Conservation (phyloP, 2,329 filamentous ascomycete species). For the Alternaria postmessia region DNA sequence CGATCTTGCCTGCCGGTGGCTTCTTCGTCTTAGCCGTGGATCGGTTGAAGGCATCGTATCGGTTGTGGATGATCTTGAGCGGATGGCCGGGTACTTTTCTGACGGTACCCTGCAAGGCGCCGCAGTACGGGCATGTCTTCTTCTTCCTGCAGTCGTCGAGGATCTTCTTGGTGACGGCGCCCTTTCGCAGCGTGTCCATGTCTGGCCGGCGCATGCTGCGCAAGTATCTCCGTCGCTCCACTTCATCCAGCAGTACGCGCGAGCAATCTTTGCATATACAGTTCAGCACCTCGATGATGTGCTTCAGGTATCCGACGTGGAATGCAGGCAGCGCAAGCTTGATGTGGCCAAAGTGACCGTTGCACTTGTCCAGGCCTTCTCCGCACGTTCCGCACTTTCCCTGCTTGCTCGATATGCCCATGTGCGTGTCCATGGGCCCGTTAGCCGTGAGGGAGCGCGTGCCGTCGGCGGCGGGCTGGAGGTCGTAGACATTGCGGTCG, state of each 20-base stretch:
- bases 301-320: constrained; percentile 94
- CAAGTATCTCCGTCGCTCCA: constrained; percentile 79
- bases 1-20: constrained; percentile 79
- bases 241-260: constrained; percentile 80
- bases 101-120: constrained; percentile 85
- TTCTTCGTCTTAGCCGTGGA: constrained; percentile 88
- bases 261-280: constrained; percentile 96
- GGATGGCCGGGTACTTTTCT: constrained; percentile 82
- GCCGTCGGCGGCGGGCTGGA: constrained; percentile 69
- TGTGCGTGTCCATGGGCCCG: constrained; percentile 85
- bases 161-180: constrained; percentile 86
- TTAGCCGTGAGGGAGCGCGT: constrained; percentile 75
- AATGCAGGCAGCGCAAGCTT: constrained; percentile 90
- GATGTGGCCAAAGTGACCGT: constrained; percentile 95
- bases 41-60: constrained; percentile 85
- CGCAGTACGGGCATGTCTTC: constrained; percentile 82
- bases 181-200: constrained; percentile 85
- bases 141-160: constrained; percentile 89
- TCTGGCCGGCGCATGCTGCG: constrained; percentile 80
- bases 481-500: constrained; percentile 92
- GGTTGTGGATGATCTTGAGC: constrained; percentile 95
- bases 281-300: constrained; percentile 89
- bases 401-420: constrained; percentile 88
- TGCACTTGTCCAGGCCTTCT: constrained; percentile 81
- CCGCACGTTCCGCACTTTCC: constrained; percentile 84